Base-by-base conservation (phyloP, 257 asterid species). In the Forsythia viridissima region DNA sequence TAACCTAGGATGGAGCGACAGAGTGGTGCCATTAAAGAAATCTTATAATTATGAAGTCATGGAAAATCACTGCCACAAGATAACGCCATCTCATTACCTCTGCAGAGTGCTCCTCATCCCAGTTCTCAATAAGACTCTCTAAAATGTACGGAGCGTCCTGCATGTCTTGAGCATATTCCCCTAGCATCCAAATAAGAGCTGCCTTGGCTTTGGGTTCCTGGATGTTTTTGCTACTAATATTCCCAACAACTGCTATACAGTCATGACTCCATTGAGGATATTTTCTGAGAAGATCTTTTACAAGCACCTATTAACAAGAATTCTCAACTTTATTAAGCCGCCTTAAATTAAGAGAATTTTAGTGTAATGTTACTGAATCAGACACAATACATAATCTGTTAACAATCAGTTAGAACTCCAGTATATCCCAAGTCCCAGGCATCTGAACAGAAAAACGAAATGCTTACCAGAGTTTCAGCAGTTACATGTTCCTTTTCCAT, bases 211-310 rank as follows among this genome's bases (percentile, higher is more conserved):
- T 92, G 69, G 98, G 97, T 85, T 96, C 99, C 86, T 96, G 97
- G 74, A 96, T 86, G 83, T 90, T 93, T 81, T 89, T 93, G 94
- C 97, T 93, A 80, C 99, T 96, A 84, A 93, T 96, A 89, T 89
- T 96, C 79, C 99, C 99, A 48, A 96, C 97, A 43, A 96, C 98
- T 41, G 99, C 98, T 59, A 96, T 93, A 86, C 99, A 96, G 91
- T 96, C 99, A 63, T 92, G 98, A 85, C 99, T 96, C 99, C 99
- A 96, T 79, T 96, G 99, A 55, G 99, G 99, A 88, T 96, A 96
- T 88, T 96, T 96, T 80, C 99, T 88, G 71, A 96, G 92, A 80
- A 96, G 99, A 88, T 96, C 98, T 87, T 96, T 96, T 78, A 96
- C 99, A 71, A 96, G 99, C 83, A 96, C 98, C 99, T 96, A 78